A percentile compares a stretch with the other conserved stretches of the same genome.
These are phyloP conservation scores for Porogramme epimiltina DNA, from an alignment of 1,284 basidiomycete genomes.

Conservation along the genomic window DNA sequence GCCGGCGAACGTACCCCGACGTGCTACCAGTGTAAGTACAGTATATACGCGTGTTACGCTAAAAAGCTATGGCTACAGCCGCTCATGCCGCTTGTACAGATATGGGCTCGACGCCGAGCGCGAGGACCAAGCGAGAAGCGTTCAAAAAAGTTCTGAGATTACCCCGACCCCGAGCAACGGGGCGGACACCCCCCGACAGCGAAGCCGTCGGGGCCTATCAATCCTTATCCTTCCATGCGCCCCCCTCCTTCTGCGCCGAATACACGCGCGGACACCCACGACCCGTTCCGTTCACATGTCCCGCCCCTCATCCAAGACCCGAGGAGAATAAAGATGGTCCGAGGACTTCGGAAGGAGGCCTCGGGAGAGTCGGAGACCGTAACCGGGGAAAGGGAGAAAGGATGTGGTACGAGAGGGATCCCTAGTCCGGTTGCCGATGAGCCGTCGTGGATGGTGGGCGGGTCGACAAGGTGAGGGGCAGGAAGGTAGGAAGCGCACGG, in stretches of 20 bases:
- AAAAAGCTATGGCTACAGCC: conserved; percentile 7
- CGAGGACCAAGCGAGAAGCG: conserved; percentile 6
- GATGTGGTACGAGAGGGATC: too few relatives aligned
- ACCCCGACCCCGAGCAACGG: too few relatives aligned
- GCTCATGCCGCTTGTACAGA: neutral
- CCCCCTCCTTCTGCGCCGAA: neutral
- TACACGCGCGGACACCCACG: too few relatives aligned
- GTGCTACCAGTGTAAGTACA: conserved; percentile 11
- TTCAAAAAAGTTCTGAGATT: neutral
- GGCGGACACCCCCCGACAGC: too few relatives aligned
- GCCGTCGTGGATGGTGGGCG: too few relatives aligned
- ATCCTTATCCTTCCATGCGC: too few relatives aligned
- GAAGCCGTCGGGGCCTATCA: too few relatives aligned
- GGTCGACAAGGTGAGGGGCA: too few relatives aligned
- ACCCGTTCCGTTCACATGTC: neutral
- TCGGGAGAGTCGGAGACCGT: too few relatives aligned
- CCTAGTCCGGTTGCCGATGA: too few relatives aligned
- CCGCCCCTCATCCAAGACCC: neutral
- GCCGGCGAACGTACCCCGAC: conserved; percentile 9
- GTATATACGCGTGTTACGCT: conserved; percentile 10
- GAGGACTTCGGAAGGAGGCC: neutral
- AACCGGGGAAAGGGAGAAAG: too few relatives aligned
- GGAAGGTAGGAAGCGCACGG: too few relatives aligned
- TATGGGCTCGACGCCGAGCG: neutral
- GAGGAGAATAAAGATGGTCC: neutral